Evolutionary conservation across 2,329 filamentous ascomycete genomes (phyloP).

Genomic region (Dactylellina drechsleri): DNA sequence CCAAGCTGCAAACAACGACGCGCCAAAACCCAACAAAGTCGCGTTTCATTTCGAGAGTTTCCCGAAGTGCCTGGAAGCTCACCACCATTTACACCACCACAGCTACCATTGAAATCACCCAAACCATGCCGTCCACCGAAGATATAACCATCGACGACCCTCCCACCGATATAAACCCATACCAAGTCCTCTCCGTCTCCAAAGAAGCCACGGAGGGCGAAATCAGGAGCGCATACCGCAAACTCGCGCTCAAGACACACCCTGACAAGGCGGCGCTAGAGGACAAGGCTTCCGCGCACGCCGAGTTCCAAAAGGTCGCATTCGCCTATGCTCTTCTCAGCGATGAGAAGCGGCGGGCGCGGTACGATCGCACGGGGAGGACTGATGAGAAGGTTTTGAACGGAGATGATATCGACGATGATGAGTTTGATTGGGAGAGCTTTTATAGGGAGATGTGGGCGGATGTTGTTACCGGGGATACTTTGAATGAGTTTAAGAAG

Average conservation of each 20-base stretch:
- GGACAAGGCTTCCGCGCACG: conserved; percentile 77
- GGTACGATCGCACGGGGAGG: conserved; percentile 89
- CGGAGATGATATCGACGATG: conserved; percentile 68
- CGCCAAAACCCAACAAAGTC: too few relatives aligned
- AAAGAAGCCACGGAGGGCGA: conserved; percentile 78
- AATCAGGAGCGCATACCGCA: conserved; percentile 90
- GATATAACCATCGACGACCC: conserved; percentile 62
- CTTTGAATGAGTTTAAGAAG: conserved; percentile 78
- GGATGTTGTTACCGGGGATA: conserved; percentile 77
- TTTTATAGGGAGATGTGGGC: conserved; percentile 88
- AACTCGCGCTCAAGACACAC: conserved; percentile 86
- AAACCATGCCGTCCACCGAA: conserved; percentile 38
- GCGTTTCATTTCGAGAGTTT: background rate
- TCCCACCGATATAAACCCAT: conserved; percentile 75
- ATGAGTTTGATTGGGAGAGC: conserved; percentile 87
- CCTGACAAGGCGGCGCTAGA: conserved; percentile 81
- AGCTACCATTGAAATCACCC: background rate
- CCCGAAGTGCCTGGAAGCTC: too few relatives aligned
- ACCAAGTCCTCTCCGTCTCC: conserved; percentile 78
- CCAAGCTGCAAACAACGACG: too few relatives aligned
- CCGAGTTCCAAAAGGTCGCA: conserved; percentile 86
- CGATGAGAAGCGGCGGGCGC: conserved; percentile 79
- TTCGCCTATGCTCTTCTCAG: conserved; percentile 95
- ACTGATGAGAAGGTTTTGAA: conserved; percentile 78
- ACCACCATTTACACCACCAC: too few relatives aligned